Evolutionary conservation across 805 yeast species (phyloP).

Genomic region (Cyberlindnera bimundalis): DNA sequence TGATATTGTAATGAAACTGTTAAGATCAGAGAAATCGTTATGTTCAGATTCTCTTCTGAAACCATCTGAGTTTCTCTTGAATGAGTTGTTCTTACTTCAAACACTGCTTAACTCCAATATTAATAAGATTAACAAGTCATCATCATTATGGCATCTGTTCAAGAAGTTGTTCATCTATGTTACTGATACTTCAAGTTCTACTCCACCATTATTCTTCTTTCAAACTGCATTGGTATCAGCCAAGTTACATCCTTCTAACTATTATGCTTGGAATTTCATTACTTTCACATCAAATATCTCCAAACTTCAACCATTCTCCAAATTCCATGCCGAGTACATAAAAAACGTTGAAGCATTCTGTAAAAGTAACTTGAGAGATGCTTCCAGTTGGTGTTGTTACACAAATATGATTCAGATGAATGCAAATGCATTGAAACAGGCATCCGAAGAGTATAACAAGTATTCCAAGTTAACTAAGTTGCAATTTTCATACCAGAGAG

Average conservation of each 20-base stretch:
- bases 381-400: conserved; percentile 36
- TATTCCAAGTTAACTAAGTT: conserved; percentile 1
- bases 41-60: conserved; percentile 4
- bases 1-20: conserved; percentile 19
- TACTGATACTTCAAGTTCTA: not conserved
- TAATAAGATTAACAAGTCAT: conserved; percentile 36
- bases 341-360: conserved; percentile 25
- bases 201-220: conserved; percentile 12
- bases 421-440: conserved; percentile 5
- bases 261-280: conserved; percentile 39
- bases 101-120: conserved; percentile 31
- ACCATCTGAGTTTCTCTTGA: conserved; percentile 12
- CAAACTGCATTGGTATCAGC: conserved; percentile 29
- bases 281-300: conserved; percentile 31
- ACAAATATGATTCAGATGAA: conserved; percentile 12
- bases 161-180: conserved; percentile 27
- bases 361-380: conserved; percentile 27
- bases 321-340: not conserved
- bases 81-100: conserved; percentile 22
- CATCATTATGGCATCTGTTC: conserved; percentile 36
- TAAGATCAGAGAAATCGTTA: not conserved
- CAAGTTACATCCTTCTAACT: conserved; percentile 33
- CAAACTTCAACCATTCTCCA: conserved; percentile 1
- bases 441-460: conserved; percentile 17
- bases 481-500: not conserved